A percentile compares a stretch with the other conserved stretches of the same genome.
phyloP scores from a whole-genome alignment of 257 asterid species.

The Galeopsis tetrahit region DNA sequence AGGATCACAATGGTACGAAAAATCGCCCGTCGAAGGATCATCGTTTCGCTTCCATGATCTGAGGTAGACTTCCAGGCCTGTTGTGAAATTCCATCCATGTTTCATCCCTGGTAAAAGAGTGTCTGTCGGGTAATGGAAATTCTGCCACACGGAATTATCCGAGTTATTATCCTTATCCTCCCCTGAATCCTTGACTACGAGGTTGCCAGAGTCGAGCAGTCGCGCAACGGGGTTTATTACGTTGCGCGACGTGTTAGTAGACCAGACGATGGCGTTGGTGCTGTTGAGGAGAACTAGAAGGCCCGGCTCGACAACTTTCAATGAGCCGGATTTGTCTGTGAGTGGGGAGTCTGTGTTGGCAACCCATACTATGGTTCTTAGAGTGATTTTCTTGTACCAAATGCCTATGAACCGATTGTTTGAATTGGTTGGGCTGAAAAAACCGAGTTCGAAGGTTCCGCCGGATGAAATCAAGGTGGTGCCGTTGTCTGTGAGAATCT shows the following conservation, averaged over 20 bases:
- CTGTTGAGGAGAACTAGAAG: neutral
- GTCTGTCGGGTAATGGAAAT: slow-evolving; percentile 23
- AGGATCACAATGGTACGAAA: slow-evolving; percentile 24
- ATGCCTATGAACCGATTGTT: neutral
- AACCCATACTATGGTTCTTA: neutral
- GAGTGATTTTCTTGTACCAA: slow-evolving; percentile 3
- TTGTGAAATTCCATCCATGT: slow-evolving; percentile 12
- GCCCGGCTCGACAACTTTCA: neutral
- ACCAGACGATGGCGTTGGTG: neutral
- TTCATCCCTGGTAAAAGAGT: slow-evolving; percentile 25
- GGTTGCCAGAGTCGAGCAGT: neutral
- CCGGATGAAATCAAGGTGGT: neutral
- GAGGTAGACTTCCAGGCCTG: slow-evolving; percentile 21
- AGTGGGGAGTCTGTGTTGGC: slow-evolving; percentile 3
- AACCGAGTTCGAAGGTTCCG: slow-evolving; percentile 1
- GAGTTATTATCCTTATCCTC: neutral
- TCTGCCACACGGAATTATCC: slow-evolving; percentile 10
- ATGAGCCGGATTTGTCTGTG: neutral
- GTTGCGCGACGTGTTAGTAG: neutral
- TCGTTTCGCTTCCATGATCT: slow-evolving; percentile 44
- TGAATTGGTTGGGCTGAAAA: slow-evolving; percentile 2
- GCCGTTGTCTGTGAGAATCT: neutral
- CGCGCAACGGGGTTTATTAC: neutral
- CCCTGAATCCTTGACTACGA: neutral
- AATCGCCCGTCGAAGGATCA: slow-evolving; percentile 47